Evolutionary conservation across 768 basidiomycete genomes (phyloP), one percentile per base, ranked within the genome.

Genomic region (Phaeolepiota aurea): DNA sequence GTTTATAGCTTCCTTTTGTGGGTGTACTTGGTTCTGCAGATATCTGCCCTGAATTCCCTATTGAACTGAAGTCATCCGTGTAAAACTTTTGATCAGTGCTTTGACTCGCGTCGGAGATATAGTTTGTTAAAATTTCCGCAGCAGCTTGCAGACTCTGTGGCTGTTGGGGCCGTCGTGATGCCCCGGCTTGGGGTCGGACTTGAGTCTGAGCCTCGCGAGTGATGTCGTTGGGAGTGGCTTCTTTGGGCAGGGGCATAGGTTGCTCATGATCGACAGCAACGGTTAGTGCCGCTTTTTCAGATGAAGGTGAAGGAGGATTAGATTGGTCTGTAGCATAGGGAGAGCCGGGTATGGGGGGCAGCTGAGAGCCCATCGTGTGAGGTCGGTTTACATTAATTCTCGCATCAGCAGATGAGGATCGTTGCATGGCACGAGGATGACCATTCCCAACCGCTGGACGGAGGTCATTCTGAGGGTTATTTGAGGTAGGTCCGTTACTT

Each of bases 101-200:
- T 40, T 63, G 61, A 3, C 58, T 61, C 45, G 54, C 65, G 28
- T 73, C 69, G 14, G 71, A 72, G 23, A 59, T 63, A 1, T 71
- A 61, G 19, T 54, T 62, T 3, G 67, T 63, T 32, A 87, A 59
- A 60, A 79, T 72, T 57, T 87, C 81, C 22, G 82, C 62, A 12
- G 82, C 84, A 42, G 83, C 84, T 48, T 71, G 75, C 34, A 88
- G 65, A 46, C 82, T 85, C 59, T 86, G 84, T 0, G 81, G 79
- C 40, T 65, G 70, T 33, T 74, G 73, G 13, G 77, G 61, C 40
- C 69, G 69, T 56, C 72, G 65, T 12, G 77, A 64, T 11, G 77
- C 67, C 13, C 76, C 72, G 33, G 74, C 71, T 52, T 76, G 80
- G 16, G 71, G 57, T 46, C 71, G 64, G 32, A 63, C 60, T 30